Conservation (phyloP, 257 asterid species). For the Ballota nigra region DNA sequence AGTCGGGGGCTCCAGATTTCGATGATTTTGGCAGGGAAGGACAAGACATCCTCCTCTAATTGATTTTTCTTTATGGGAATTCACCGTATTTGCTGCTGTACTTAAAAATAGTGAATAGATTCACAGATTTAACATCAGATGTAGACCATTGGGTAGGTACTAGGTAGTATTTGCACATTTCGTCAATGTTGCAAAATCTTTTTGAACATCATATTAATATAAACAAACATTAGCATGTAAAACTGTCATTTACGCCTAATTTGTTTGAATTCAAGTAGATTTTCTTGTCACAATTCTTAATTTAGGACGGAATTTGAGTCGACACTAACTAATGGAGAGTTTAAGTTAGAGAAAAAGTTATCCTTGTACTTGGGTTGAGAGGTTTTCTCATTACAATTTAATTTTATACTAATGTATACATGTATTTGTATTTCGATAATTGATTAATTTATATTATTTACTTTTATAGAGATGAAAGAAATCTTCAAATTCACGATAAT, state of each 20-base stretch:
- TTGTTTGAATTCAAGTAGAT: no score
- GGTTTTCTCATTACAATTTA: no score
- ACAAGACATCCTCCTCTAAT: constrained; percentile 36
- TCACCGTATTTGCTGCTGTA: background rate
- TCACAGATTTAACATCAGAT: background rate
- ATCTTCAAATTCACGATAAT: no score
- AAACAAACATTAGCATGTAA: background rate
- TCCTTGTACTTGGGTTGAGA: no score
- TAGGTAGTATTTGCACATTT: background rate
- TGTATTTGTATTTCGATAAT: no score
- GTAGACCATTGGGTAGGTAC: background rate
- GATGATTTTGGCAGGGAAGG: constrained; percentile 88
- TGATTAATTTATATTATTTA: no score
- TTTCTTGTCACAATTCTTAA: no score
- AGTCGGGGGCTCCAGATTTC: constrained; percentile 98
- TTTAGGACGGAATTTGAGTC: no score
- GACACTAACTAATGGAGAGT: no score
- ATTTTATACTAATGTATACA: no score
- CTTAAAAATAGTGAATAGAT: constrained; percentile 13
- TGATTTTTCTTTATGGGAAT: constrained; percentile 8
- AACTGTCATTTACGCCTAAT: background rate
- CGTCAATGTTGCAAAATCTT: background rate
- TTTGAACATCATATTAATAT: background rate
- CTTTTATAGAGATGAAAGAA: no score
- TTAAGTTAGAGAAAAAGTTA: no score